Percentiles rank a stretch among this genome's conserved stretches.
phyloP scores from a whole-genome alignment of 2,329 filamentous ascomycete genomes.

The Lasiodiplodia gonubiensis region DNA sequence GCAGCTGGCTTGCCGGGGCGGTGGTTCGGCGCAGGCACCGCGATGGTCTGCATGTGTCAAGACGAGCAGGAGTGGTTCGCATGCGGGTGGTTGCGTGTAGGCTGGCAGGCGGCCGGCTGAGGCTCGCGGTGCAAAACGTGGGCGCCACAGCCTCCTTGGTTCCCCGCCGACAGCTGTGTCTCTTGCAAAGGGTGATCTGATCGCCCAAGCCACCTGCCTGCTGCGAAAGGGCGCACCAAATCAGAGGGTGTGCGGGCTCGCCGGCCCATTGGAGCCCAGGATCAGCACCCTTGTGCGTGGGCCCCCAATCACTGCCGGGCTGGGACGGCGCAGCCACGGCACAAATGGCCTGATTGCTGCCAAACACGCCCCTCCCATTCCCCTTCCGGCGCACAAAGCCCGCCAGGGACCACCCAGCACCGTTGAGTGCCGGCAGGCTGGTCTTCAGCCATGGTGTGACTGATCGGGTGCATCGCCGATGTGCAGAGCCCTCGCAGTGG shows the following conservation, averaged over 20 bases:
- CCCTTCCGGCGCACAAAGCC: slow-evolving; percentile 18
- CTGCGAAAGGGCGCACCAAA: neutral
- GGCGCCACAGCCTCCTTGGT: slow-evolving; percentile 15
- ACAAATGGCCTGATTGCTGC: slow-evolving; percentile 16
- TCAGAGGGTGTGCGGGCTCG: slow-evolving; percentile 2
- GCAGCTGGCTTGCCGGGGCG: neutral
- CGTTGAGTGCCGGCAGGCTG: slow-evolving; percentile 12
- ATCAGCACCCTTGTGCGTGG: neutral
- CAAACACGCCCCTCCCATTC: slow-evolving; percentile 4
- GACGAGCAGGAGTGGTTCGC: slow-evolving; percentile 4
- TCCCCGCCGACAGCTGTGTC: neutral
- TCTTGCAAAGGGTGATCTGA: slow-evolving; percentile 19
- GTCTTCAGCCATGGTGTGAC: slow-evolving; percentile 16
- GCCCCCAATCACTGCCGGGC: slow-evolving; percentile 6
- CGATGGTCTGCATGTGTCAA: slow-evolving; percentile 24
- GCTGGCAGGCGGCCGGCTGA: slow-evolving; percentile 6
- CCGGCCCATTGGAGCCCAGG: neutral
- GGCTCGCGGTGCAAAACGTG: slow-evolving; percentile 13
- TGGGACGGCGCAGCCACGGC: neutral
- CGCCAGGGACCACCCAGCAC: slow-evolving; percentile 13
- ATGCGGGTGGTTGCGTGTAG: slow-evolving; percentile 19
- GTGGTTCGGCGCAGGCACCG: slow-evolving; percentile 19
- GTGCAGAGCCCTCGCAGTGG: neutral
- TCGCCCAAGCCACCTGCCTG: slow-evolving; percentile 12
- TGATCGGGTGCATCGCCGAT: slow-evolving; percentile 20